phyloP scores from a whole-genome alignment of 1,284 basidiomycete genomes.

The Mixia osmundae region DNA sequence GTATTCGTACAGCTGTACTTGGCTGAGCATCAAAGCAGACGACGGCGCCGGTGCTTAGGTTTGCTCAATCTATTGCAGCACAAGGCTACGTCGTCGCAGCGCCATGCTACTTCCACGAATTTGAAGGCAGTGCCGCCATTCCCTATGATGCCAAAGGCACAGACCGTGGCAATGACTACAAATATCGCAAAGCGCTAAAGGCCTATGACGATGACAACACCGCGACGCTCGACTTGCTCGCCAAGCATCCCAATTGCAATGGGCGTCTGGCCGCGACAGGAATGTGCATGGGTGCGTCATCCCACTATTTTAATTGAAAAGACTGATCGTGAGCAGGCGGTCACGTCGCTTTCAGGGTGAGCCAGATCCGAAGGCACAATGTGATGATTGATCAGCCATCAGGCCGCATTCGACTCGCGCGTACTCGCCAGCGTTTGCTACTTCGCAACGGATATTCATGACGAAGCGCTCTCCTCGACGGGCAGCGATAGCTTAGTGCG shows the following conservation, averaged over 20 bases:
- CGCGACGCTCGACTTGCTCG: constrained; percentile 47
- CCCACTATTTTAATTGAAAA: too few relatives aligned
- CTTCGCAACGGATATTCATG: constrained; percentile 46
- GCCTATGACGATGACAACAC: constrained; percentile 51
- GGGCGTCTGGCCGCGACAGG: constrained; percentile 47
- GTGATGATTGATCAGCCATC: constrained; percentile 63
- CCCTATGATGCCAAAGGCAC: constrained; percentile 67
- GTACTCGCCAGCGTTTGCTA: constrained; percentile 70
- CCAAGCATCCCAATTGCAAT: constrained; percentile 52
- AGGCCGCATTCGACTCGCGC: constrained; percentile 55
- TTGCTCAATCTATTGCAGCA: too few relatives aligned
- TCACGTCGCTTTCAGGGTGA: too few relatives aligned
- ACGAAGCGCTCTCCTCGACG: constrained; percentile 19
- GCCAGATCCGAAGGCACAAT: too few relatives aligned
- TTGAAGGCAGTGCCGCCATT: constrained; percentile 60
- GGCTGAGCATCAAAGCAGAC: too few relatives aligned
- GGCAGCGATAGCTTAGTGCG: constrained; percentile 60
- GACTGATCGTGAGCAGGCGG: too few relatives aligned
- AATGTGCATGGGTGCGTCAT: too few relatives aligned
- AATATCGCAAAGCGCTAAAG: constrained; percentile 28
- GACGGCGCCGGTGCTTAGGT: too few relatives aligned
- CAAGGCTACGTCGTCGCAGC: too few relatives aligned
- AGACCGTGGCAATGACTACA: constrained; percentile 68
- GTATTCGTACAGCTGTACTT: too few relatives aligned
- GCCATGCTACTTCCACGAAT: constrained; percentile 69